These are phyloP conservation scores for Camellia oleifera DNA, from an alignment of 179 eudicot genomes.

Conservation along the genomic window DNA sequence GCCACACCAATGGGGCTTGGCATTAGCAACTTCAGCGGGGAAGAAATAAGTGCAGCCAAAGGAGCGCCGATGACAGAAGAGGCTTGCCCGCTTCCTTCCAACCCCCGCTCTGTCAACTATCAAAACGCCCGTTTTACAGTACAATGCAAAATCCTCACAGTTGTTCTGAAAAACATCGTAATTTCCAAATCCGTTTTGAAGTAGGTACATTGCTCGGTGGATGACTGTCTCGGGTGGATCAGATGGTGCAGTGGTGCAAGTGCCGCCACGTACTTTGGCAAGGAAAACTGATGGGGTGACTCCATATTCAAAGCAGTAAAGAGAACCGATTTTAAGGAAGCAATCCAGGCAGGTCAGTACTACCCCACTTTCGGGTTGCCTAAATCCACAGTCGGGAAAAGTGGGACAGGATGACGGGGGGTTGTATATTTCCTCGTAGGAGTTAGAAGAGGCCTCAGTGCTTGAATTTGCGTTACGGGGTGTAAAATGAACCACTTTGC, in stretches of 20 bases:
- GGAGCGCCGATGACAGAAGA: constrained; percentile 95
- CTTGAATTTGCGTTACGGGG: constrained; percentile 29
- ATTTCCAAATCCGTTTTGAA: constrained; percentile 92
- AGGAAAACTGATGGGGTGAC: constrained; percentile 76
- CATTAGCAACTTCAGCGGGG: constrained; percentile 75
- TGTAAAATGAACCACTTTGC: constrained; percentile 96
- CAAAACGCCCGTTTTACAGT: constrained; percentile 91
- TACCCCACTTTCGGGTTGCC: constrained; percentile 79
- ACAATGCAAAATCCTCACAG: constrained; percentile 95
- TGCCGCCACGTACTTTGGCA: constrained; percentile 90
- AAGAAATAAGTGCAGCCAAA: constrained; percentile 83
- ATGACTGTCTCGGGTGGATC: constrained; percentile 64
- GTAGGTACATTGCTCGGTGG: constrained; percentile 92
- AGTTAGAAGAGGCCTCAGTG: constrained; percentile 31
- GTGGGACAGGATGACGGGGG: constrained; percentile 58
- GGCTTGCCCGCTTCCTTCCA: constrained; percentile 97
- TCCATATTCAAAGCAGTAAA: constrained; percentile 84
- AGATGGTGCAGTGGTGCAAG: constrained; percentile 82
- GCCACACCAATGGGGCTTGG: constrained; percentile 94
- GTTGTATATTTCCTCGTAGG: constrained; percentile 30
- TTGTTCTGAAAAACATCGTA: constrained; percentile 86
- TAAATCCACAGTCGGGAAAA: constrained; percentile 94
- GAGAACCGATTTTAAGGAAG: constrained; percentile 75
- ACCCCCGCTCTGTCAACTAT: constrained; percentile 59
- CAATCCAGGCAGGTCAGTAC: constrained; percentile 87